Evolutionary conservation across 768 basidiomycete species (phyloP).

Genomic region (Lactarius vividus): DNA sequence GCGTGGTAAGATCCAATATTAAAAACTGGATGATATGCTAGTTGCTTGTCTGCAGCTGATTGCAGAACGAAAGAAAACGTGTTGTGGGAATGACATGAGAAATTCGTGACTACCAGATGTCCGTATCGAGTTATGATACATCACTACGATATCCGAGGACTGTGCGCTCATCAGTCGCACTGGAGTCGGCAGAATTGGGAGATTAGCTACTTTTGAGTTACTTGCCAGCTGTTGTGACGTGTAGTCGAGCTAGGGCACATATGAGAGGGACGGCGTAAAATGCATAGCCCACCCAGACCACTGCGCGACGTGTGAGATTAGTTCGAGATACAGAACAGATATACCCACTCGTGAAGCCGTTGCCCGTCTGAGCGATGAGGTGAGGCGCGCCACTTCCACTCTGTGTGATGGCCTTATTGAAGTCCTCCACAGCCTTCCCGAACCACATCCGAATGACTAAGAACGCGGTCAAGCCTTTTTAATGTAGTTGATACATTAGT

Average conservation of each 20-base stretch:
- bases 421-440: constrained; percentile 74
- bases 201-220: constrained; percentile 21
- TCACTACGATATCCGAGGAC: constrained; percentile 10
- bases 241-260: constrained; percentile 63
- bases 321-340: constrained; percentile 2
- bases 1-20: no score
- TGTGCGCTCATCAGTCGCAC: constrained; percentile 11
- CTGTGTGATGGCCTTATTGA: constrained; percentile 59
- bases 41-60: not conserved
- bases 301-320: constrained; percentile 37
- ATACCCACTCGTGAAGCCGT: constrained; percentile 70
- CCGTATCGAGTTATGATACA: not conserved
- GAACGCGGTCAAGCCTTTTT: constrained; percentile 62
- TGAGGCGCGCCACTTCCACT: constrained; percentile 54
- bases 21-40: no score
- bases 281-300: constrained; percentile 77
- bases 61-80: not conserved
- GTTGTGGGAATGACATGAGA: not conserved
- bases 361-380: constrained; percentile 60
- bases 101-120: not conserved
- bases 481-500: not conserved
- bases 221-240: constrained; percentile 50
- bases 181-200: constrained; percentile 8
- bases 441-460: constrained; percentile 78
- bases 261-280: constrained; percentile 72